Percentiles rank a stretch among this genome's conserved stretches.
phyloP scores from a whole-genome alignment of 2,329 filamentous ascomycete genomes.

The Aspergillus cejpii region DNA sequence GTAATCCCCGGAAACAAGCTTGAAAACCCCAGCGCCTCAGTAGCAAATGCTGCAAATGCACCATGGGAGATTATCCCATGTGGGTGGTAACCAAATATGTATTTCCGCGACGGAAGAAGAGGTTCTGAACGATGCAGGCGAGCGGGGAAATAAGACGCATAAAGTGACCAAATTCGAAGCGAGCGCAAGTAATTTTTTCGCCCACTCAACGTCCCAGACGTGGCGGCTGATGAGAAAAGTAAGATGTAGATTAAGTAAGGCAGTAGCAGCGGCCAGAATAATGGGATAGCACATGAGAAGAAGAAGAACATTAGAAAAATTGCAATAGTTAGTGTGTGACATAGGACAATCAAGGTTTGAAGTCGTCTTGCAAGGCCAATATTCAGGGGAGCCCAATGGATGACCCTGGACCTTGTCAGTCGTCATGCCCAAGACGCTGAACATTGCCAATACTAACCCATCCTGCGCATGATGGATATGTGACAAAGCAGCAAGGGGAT shows the following conservation, averaged over 20 bases:
- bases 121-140: constrained; percentile 76
- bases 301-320: constrained; percentile 73
- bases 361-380: constrained; percentile 64
- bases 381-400: constrained; percentile 77
- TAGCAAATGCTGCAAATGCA: constrained; percentile 86
- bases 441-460: background rate
- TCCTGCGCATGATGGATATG: background rate
- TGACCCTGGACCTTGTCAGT: constrained; percentile 39
- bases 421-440: constrained; percentile 4
- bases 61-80: constrained; percentile 97
- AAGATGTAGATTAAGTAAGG: constrained; percentile 75
- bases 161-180: constrained; percentile 74
- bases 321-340: constrained; percentile 66
- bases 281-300: constrained; percentile 79
- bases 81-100: constrained; percentile 95
- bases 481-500: background rate
- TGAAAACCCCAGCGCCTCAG: constrained; percentile 79
- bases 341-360: constrained; percentile 70
- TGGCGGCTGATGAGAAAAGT: constrained; percentile 69
- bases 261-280: constrained; percentile 75
- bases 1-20: constrained; percentile 90
- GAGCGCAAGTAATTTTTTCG: constrained; percentile 69
- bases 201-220: constrained; percentile 65
- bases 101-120: constrained; percentile 75
- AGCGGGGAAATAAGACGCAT: constrained; percentile 88